Evolutionary conservation across 345 rosid genomes (phyloP).

Genomic region (Physaria fendleri): DNA sequence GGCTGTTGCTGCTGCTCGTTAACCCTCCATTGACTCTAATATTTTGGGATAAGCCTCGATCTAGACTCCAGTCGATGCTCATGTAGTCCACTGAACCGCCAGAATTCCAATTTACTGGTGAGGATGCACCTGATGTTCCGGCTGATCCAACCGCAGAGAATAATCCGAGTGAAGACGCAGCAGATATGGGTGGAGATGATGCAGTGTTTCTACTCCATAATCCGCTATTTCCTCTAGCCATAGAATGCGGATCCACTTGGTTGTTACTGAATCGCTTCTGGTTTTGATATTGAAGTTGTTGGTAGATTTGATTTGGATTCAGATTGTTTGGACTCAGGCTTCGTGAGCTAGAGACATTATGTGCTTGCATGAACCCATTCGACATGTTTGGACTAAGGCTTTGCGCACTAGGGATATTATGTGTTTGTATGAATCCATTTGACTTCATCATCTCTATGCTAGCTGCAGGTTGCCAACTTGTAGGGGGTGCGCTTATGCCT

Average conservation of each 20-base stretch:
- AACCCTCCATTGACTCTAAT: constrained; percentile 40
- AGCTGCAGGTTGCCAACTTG: constrained; percentile 44
- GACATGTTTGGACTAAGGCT: constrained; percentile 42
- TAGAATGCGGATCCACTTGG: constrained; percentile 36
- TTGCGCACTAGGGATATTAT: constrained; percentile 36
- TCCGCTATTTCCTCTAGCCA: constrained; percentile 44
- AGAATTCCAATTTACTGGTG: constrained; percentile 70
- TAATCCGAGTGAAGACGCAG: constrained; percentile 76
- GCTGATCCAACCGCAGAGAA: constrained; percentile 62
- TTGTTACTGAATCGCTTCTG: constrained; percentile 45
- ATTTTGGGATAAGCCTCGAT: constrained; percentile 39
- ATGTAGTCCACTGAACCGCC: constrained; percentile 58
- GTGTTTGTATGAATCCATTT: constrained; percentile 41
- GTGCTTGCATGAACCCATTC: constrained; percentile 41
- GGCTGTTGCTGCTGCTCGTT: constrained; percentile 21
- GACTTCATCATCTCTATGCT: constrained; percentile 48
- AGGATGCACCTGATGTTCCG: constrained; percentile 49
- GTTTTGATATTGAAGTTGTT: constrained; percentile 50
- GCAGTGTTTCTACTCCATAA: constrained; percentile 43
- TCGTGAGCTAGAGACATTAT: constrained; percentile 36
- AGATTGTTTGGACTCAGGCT: constrained; percentile 39
- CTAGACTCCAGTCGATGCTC: constrained; percentile 78
- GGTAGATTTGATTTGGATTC: constrained; percentile 46
- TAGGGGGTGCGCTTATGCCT: constrained; percentile 43
- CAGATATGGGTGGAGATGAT: constrained; percentile 49